These are phyloP conservation scores for Fomitopsis serialis DNA, from an alignment of 768 basidiomycete genomes.

Conservation along the genomic window DNA sequence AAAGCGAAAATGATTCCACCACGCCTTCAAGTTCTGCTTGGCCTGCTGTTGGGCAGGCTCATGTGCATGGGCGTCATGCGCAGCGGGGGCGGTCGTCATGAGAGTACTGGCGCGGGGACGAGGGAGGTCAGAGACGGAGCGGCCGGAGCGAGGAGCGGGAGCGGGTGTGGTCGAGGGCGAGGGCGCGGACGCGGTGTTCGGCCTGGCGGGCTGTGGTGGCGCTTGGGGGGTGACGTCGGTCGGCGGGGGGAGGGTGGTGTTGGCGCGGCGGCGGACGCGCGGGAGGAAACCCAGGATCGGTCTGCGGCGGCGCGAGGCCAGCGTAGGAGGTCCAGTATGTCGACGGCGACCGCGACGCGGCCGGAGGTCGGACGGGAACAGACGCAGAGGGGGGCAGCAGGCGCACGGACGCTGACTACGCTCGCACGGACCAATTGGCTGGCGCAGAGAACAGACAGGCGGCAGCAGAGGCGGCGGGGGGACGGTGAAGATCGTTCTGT, in stretches of 20 bases:
- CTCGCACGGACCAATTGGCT: background rate
- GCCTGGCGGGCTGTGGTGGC: background rate
- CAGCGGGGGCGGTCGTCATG: conserved; percentile 3
- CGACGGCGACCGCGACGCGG: background rate
- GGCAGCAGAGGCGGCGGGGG: too few relatives aligned
- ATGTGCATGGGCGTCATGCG: conserved; percentile 2
- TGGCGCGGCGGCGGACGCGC: conserved; percentile 13
- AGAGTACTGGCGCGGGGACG: conserved; percentile 5
- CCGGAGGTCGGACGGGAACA: background rate
- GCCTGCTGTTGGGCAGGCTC: conserved; percentile 13
- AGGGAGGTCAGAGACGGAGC: conserved; percentile 5
- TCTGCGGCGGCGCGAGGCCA: conserved; percentile 14
- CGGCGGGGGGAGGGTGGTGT: conserved; percentile 8
- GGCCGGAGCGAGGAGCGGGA: background rate
- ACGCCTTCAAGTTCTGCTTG: conserved; percentile 52
- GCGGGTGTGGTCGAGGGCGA: conserved; percentile 1
- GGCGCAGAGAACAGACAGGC: background rate
- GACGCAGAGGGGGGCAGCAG: background rate
- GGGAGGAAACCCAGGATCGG: conserved; percentile 14
- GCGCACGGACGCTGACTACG: background rate
- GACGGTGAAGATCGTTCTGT: too few relatives aligned
- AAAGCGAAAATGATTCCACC: conserved; percentile 77
- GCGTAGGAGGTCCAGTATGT: background rate
- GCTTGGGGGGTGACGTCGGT: conserved; percentile 1
- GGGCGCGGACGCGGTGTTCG: too few relatives aligned